phyloP scores from a whole-genome alignment of 2,329 filamentous ascomycete genomes.

The Diplodia sapinea region DNA sequence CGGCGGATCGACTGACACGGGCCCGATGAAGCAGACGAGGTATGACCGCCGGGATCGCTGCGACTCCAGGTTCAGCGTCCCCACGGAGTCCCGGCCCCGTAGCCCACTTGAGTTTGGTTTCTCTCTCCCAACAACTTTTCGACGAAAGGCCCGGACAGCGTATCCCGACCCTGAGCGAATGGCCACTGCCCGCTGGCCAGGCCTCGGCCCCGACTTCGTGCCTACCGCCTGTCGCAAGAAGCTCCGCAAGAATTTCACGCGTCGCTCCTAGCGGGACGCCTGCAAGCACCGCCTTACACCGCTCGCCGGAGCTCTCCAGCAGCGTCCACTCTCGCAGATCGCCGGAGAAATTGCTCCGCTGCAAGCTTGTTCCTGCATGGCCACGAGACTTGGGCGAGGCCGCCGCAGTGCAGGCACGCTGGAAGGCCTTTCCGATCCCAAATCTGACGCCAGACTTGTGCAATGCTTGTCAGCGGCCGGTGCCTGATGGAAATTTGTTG shows the following conservation, averaged over 20 bases:
- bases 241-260: constrained; percentile 22
- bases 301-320: not conserved
- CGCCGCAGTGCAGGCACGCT: not conserved
- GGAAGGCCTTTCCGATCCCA: constrained; percentile 3
- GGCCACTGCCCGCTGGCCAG: not conserved
- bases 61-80: constrained; percentile 29
- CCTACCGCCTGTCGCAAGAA: constrained; percentile 14
- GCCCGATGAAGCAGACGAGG: constrained; percentile 23
- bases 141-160: constrained; percentile 21
- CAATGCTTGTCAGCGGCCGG: not conserved
- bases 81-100: constrained; percentile 30
- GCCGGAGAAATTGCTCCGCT: constrained; percentile 29
- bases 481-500: constrained; percentile 25
- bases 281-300: not conserved
- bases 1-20: constrained; percentile 26
- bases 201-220: constrained; percentile 21
- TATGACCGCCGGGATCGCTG: constrained; percentile 27
- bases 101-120: constrained; percentile 15
- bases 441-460: constrained; percentile 10
- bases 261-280: constrained; percentile 18
- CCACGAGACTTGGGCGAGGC: constrained; percentile 11
- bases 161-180: constrained; percentile 12
- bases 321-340: constrained; percentile 18
- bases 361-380: constrained; percentile 30
- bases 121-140: constrained; percentile 22